phyloP scores from a whole-genome alignment of 192 early-diverging fungal genomes.

The Radiomyces spectabilis region DNA sequence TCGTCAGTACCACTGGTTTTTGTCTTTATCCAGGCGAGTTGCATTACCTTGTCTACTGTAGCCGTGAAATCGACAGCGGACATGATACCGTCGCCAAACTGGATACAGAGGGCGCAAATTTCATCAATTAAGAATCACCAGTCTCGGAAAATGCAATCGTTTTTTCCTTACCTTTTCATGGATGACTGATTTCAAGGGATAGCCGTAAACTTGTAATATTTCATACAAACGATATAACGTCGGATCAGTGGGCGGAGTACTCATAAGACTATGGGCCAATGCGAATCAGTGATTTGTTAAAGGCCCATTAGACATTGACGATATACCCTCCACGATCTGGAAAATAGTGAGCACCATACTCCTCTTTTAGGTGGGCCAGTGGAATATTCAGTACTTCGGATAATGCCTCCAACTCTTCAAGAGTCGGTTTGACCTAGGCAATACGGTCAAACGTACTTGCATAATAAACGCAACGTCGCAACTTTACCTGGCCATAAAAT shows the following conservation, averaged over 20 bases:
- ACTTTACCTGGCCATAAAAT: slow-evolving; percentile 57
- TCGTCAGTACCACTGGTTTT: not conserved
- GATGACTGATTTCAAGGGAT: slow-evolving; percentile 34
- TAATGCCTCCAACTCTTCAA: slow-evolving; percentile 23
- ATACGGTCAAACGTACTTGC: too few species aligned
- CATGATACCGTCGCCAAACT: slow-evolving; percentile 49
- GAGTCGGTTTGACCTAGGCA: slow-evolving; percentile 31
- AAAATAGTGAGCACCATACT: slow-evolving; percentile 21
- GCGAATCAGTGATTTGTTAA: too few species aligned
- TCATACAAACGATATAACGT: slow-evolving; percentile 37
- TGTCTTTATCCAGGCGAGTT: not conserved
- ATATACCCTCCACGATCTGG: slow-evolving; percentile 36
- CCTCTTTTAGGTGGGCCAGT: slow-evolving; percentile 19
- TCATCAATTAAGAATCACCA: too few species aligned
- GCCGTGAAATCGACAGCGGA: slow-evolving; percentile 37
- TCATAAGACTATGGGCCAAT: too few species aligned
- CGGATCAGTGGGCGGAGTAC: slow-evolving; percentile 34
- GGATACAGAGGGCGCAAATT: too few species aligned
- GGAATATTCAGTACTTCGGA: slow-evolving; percentile 24
- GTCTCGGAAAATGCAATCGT: too few species aligned
- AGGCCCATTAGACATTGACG: too few species aligned
- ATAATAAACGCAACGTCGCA: not conserved
- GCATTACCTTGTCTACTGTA: slow-evolving; percentile 30
- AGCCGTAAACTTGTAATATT: slow-evolving; percentile 37
- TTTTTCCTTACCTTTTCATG: slow-evolving; percentile 37